Base-by-base conservation (phyloP, 108 stramenopile species). In the Heterococcus sp. region DNA sequence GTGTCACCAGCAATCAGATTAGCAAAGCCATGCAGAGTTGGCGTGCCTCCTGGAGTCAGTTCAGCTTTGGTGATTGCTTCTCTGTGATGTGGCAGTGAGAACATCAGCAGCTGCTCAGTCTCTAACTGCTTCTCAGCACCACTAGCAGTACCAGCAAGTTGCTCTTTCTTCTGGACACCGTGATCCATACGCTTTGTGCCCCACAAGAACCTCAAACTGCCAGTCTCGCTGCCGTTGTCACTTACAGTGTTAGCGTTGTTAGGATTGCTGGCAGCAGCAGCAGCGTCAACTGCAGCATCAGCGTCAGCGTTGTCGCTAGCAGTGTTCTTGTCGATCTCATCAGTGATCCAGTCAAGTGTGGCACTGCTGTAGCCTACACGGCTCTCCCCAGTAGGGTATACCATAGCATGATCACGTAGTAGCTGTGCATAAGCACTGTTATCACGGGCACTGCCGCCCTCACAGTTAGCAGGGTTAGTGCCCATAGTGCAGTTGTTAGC, bases 401-500 rank as follows among this genome's bases (percentile, higher is more conserved):
- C 87, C 32, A 75, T 78, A 28, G 90, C 73, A 38, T 90, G 87
- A 86, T 90, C 86, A 21, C 91, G 68, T 40, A 77, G 76, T 46
- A 77, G 37, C 68, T 33, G 33, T 1, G 76, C 39, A n/a, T 77
- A 77, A n/a, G 34, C 31, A 1, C 4, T 33, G 2, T 21, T 68
- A 32, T 77, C 69, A 28, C 68, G 38, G 0, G 63, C 31, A 40
- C 77, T 58, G 29, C 74, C 68, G 26, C 66, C 65, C 28, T 85
- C 65, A 73, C 94, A 94, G 72, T 90, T 80, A 33, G 68, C 75
- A 5, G 83, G 71, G 71, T 92, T 93, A 34, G 38, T 75, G 0
- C 93, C 93, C 1, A 88, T 87, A 26, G 93, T 93, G 74, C 95
- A 96, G 38, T 91, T 86, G 80, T 92, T 89, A 40, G 88, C 68